Conservation (phyloP, 495 filamentous ascomycete species). For the Penicillium bialowiezense region DNA sequence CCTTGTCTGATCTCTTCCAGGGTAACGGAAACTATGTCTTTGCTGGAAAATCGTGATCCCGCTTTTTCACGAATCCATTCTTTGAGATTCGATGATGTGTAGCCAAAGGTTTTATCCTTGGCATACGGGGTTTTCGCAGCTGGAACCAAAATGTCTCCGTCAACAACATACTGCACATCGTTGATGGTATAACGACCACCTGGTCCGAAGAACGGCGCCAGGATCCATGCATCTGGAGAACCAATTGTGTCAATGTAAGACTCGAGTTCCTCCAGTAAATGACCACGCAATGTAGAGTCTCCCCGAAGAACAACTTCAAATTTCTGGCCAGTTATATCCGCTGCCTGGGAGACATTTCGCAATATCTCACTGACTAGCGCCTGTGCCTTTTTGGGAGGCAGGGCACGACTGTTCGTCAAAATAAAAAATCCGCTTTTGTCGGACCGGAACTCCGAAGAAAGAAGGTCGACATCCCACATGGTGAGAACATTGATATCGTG, state of each 20-base stretch:
- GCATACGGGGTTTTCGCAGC: not conserved
- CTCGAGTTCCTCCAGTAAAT: not conserved
- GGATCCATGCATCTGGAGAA: not conserved
- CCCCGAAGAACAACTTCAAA: not conserved
- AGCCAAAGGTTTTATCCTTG: not conserved
- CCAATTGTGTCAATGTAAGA: not conserved
- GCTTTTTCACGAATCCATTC: not conserved
- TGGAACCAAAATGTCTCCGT: not conserved
- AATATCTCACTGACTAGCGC: not conserved
- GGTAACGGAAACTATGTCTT: not conserved
- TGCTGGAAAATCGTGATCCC: not conserved
- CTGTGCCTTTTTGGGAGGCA: not conserved
- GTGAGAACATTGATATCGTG: not conserved
- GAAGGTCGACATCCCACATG: not conserved
- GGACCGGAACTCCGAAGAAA: not conserved
- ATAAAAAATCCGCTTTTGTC: not conserved
- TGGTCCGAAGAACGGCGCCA: not conserved
- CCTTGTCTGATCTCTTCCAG: not conserved
- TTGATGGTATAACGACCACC: not conserved
- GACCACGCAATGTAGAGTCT: conserved; percentile 1
- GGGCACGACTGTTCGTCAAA: not conserved
- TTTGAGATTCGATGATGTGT: conserved; percentile 1
- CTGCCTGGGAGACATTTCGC: not conserved
- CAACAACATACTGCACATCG: not conserved
- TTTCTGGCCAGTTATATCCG: not conserved